Conservation (phyloP, 2,329 filamentous ascomycete species). For the Diaporthe vaccinii region DNA sequence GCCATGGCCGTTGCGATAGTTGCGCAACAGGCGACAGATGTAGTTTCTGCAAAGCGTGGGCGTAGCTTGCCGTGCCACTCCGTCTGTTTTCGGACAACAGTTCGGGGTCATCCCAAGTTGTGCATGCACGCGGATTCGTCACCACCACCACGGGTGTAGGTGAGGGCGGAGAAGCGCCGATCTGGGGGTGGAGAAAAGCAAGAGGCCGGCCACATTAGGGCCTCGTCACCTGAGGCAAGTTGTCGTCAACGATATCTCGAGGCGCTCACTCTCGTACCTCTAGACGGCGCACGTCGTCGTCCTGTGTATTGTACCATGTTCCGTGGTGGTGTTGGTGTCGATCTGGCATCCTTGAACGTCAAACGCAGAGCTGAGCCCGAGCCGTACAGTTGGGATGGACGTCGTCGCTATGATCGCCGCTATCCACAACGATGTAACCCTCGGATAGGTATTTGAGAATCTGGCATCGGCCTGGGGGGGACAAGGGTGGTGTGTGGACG, state of each 20-base stretch:
- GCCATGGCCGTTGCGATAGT: constrained; percentile 28
- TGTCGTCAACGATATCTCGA: background rate
- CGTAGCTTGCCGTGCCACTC: constrained; percentile 6
- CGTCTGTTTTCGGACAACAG: constrained; percentile 3
- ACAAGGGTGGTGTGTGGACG: constrained; percentile 26
- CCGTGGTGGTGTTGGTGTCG: background rate
- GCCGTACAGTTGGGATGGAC: constrained; percentile 36
- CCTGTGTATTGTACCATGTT: constrained; percentile 5
- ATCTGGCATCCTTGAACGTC: constrained; percentile 32
- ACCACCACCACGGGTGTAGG: background rate
- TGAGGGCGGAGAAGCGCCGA: background rate
- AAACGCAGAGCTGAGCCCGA: constrained; percentile 33
- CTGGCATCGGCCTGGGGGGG: constrained; percentile 16
- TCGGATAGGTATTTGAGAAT: constrained; percentile 25
- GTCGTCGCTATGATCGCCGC: constrained; percentile 37
- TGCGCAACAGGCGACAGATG: constrained; percentile 12
- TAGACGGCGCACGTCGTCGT: background rate
- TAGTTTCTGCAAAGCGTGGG: background rate
- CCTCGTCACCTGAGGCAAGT: constrained; percentile 7
- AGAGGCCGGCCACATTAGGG: background rate
- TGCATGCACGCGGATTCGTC: constrained; percentile 2
- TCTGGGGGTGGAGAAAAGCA: constrained; percentile 14
- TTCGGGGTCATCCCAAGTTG: background rate
- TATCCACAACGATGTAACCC: constrained; percentile 36
- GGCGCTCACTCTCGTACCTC: background rate